Base-by-base conservation (phyloP, 192 early-diverging fungal genomes). In the Rhizoclosmatium globosum region DNA sequence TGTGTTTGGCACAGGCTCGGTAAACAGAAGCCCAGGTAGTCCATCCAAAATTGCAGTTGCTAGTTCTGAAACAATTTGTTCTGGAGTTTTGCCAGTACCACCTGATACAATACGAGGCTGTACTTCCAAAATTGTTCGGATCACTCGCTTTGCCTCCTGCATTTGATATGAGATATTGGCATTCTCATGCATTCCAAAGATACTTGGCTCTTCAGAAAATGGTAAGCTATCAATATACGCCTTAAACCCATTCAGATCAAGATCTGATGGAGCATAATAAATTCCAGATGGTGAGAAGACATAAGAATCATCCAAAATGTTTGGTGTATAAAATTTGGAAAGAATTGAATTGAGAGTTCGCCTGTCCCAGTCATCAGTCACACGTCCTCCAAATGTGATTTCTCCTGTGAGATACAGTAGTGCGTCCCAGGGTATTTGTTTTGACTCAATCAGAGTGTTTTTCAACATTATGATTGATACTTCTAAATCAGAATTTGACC, bases 141-240 rank as follows among this genome's bases (percentile, higher is more conserved):
- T 61, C 13, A 91, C 72, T 47, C 88, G 79, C 11, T 85, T 74
- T 0, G 89, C 86, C 79, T 91, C 89, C 76, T 91, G 89, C 56
- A 91, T 68, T 68, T 91, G 89, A 81, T 81, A 91, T 71, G 88
- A 89, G 80, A 91, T 89, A 60, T 91, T 89, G 2, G 89, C 89
- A 70, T 91, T 91, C 73, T 91, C 89, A 74, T 91, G 89, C 89
- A 91, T 91, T 6, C 89, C 89, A 82, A 91, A 91, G 7, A 91
- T 85, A 0, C 88, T 88, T 7, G 89, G 89, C 57, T 91, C 89
- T 81, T 91, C 89, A 1, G 83, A 82, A 62, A 87, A 87, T 31
- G 89, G 89, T 19, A 91, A 78, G 9, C 71, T 67, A 57, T 91
- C 89, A 61, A 91, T 91, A 73, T 89, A 91, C 9, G 77, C 48